phyloP scores from a whole-genome alignment of 169 alveolate species.

The Cyclospora cayetanensis region DNA sequence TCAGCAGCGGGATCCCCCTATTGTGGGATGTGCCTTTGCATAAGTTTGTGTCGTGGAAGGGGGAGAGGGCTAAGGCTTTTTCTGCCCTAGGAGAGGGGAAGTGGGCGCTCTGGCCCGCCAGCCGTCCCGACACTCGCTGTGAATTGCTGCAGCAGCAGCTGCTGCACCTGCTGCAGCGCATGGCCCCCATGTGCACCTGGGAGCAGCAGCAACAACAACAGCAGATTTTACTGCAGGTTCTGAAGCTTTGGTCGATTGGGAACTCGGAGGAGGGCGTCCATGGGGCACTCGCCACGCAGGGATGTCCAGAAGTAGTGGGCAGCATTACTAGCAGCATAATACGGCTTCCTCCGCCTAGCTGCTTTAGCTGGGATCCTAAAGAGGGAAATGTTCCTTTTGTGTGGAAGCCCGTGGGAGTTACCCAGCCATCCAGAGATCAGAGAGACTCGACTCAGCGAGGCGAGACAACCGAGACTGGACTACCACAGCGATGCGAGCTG shows the following conservation, averaged over 20 bases:
- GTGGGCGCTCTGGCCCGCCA: constrained; percentile 4
- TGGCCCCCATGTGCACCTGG: not conserved
- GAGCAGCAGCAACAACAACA: not conserved
- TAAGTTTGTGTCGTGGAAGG: not conserved
- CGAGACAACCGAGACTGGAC: not conserved
- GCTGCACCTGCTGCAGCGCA: not conserved
- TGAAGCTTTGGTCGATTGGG: constrained; percentile 1
- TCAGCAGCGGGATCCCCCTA: not conserved
- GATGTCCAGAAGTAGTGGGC: not conserved
- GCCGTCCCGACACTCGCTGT: not conserved
- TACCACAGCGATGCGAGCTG: not conserved
- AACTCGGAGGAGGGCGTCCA: not conserved
- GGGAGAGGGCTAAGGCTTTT: not conserved
- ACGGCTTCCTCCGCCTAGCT: not conserved
- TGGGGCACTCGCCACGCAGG: not conserved
- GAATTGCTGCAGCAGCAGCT: constrained; percentile 28
- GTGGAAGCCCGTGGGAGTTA: constrained; percentile 10
- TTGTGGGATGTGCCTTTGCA: not conserved
- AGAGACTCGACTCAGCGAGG: not conserved
- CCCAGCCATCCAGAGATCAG: not conserved
- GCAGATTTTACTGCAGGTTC: constrained; percentile 15
- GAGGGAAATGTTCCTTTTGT: not conserved
- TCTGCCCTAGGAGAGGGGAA: not conserved
- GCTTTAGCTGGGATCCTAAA: not conserved
- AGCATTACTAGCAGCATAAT: not conserved